These are phyloP conservation scores for Globisporangium nagaii DNA, from an alignment of 352 stramenopile genomes.

Conservation along the genomic window DNA sequence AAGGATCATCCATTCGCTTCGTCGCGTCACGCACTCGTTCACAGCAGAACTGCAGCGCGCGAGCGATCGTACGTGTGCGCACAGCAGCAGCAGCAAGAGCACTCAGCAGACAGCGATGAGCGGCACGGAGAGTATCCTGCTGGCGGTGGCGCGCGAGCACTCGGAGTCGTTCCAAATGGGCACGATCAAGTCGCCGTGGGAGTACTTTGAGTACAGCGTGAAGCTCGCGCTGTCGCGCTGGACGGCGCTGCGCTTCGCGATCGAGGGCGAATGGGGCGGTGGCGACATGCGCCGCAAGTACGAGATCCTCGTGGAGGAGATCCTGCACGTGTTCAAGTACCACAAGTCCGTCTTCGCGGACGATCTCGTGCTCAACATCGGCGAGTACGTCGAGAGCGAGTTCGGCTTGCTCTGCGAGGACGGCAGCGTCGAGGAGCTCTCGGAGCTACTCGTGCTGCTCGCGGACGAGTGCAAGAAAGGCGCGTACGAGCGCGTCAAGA, in stretches of 20 bases:
- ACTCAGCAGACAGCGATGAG: slow-evolving; percentile 23
- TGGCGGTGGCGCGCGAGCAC: slow-evolving; percentile 49
- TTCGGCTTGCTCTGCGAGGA: slow-evolving; percentile 80
- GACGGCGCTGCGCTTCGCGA: slow-evolving; percentile 80
- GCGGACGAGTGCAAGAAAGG: slow-evolving; percentile 76
- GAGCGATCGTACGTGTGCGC: too few relatives aligned
- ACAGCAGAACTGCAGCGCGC: too few relatives aligned
- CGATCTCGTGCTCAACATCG: slow-evolving; percentile 66
- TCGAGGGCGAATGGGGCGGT: slow-evolving; percentile 80
- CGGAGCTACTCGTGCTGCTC: slow-evolving; percentile 55
- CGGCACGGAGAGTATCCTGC: slow-evolving; percentile 42
- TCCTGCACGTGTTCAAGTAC: slow-evolving; percentile 79
- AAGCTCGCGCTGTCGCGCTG: slow-evolving; percentile 74
- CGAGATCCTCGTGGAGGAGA: slow-evolving; percentile 74
- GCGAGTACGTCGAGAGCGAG: slow-evolving; percentile 65
- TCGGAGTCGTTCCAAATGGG: slow-evolving; percentile 39
- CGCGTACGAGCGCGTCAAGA: slow-evolving; percentile 61
- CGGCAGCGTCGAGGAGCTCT: slow-evolving; percentile 65
- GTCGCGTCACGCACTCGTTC: too few relatives aligned
- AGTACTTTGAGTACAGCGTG: slow-evolving; percentile 80
- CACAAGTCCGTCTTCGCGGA: slow-evolving; percentile 64
- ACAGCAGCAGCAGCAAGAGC: too few relatives aligned
- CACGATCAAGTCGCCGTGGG: slow-evolving; percentile 71
- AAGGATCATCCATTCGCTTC: too few relatives aligned
- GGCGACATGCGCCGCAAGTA: slow-evolving; percentile 79